Evolutionary conservation across 108 stramenopile species (phyloP).

Genomic region (Skeletonema potamos): DNA sequence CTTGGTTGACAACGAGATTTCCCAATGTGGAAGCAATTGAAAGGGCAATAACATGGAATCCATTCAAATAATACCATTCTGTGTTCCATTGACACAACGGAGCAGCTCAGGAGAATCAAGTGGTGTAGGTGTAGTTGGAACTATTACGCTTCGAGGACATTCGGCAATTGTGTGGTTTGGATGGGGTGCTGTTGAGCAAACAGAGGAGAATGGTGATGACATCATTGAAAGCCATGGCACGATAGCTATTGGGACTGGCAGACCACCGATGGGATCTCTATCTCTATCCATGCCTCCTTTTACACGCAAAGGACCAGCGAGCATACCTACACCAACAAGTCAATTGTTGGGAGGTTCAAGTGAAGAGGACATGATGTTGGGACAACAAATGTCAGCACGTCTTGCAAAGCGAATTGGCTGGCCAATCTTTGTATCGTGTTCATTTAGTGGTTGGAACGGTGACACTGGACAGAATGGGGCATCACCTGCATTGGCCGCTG

Average conservation of each 20-base stretch:
- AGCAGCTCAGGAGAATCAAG: not conserved
- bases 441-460: constrained; percentile 27
- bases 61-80: constrained; percentile 16
- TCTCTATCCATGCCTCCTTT: constrained; percentile 68
- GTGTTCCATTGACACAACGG: constrained; percentile 6
- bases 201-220: not conserved
- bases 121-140: constrained; percentile 62
- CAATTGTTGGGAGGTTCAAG: constrained; percentile 67
- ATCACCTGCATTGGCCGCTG: constrained; percentile 12
- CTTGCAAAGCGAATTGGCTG: constrained; percentile 50
- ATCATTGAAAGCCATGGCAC: not conserved
- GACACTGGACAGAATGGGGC: not conserved
- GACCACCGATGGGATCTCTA: constrained; percentile 65
- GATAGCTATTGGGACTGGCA: constrained; percentile 20
- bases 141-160: constrained; percentile 51
- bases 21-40: too few species aligned
- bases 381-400: constrained; percentile 62
- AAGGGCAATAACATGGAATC: not conserved
- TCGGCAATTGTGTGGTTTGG: constrained; percentile 79
- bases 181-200: constrained; percentile 46
- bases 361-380: constrained; percentile 67
- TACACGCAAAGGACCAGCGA: constrained; percentile 29
- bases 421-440: constrained; percentile 75
- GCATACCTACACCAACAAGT: constrained; percentile 35
- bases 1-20: too few species aligned